These are phyloP conservation scores for Dioscorea alata DNA, from an alignment of 106 monocot species.

Conservation along the genomic window DNA sequence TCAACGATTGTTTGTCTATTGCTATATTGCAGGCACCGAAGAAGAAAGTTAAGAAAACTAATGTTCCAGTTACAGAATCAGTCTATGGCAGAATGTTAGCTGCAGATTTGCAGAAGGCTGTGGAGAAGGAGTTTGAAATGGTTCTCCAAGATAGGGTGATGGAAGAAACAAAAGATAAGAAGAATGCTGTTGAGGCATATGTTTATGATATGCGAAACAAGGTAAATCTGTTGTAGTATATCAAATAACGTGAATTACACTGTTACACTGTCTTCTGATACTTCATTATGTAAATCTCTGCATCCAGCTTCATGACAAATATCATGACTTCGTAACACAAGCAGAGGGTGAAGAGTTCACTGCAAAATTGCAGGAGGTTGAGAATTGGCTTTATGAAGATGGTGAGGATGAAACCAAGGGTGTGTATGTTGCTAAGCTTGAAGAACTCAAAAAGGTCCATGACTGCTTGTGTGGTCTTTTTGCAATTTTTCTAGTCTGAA, in stretches of 20 bases:
- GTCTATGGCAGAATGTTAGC: constrained; percentile 13
- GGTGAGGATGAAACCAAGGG: constrained; percentile 94
- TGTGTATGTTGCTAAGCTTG: constrained; percentile 85
- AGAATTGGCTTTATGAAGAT: constrained; percentile 99
- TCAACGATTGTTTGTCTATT: not conserved
- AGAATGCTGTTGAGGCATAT: constrained; percentile 98
- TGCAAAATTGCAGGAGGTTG: constrained; percentile 72
- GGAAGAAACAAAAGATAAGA: constrained; percentile 98
- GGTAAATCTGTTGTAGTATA: constrained; percentile 14
- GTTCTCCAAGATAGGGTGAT: constrained; percentile 93
- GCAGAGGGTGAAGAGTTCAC: constrained; percentile 54
- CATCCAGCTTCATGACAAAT: constrained; percentile 78
- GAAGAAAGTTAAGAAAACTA: constrained; percentile 80
- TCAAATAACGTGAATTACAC: not conserved
- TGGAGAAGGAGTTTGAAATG: constrained; percentile 30
- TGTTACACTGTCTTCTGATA: no score
- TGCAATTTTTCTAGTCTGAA: not conserved
- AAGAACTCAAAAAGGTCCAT: constrained; percentile 83
- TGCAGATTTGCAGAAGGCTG: constrained; percentile 24
- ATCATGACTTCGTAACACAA: constrained; percentile 55
- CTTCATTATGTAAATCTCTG: no score
- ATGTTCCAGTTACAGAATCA: constrained; percentile 51
- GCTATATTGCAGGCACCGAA: constrained; percentile 33
- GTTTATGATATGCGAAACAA: constrained; percentile 98
- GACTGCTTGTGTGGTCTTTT: not conserved